Base-by-base conservation (phyloP, 345 rosid genomes). In the Lepidium aucheri region DNA sequence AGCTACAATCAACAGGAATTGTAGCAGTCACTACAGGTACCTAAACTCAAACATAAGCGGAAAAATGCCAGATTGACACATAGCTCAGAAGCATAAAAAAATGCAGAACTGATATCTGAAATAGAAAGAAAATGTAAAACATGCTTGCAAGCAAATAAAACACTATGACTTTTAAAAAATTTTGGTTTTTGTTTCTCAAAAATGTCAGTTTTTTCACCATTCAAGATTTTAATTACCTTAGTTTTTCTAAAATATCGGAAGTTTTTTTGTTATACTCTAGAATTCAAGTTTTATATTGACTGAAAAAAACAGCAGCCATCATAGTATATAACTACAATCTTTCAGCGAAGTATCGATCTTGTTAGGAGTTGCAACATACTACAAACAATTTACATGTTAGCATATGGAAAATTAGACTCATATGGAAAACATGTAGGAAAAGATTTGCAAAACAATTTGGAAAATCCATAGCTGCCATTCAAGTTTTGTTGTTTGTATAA, bases 1-100 rank as follows among this genome's bases (percentile, higher is more conserved):
- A 93, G 74, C 80, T 80, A 45, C 77, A 82, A 43, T 93, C 92
- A 73, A 93, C 81, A 44, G 91, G 85, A 72, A 90, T 69, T 55
- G 79, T 78, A 61, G 98, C 98, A 46, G 98, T 93, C 59, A 86
- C 86, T 42, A 90, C 98, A 72, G 98, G 98, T 33, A 93, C 97
- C 98, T 93, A 80, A 64, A 71, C 24, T 64, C 64, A 53, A 39
- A 52, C 22, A 13, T 69, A 73, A 65, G 17, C 12, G 44, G 70
- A 55, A 50, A 51, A 45, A 72, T 54, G 57, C 9, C 49, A 51
- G 24, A 70, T 56, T 26, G 41, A 56, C 24, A 47, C 41, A 63
- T 44, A 10, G 33, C 15, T n/a, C 39, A 33, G 13, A 70, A 28
- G 38, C 60, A 20, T 16, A 46, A 13, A 66, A n/a, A 15, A 43